These are phyloP conservation scores for Saturnispora sekii DNA, from an alignment of 805 yeast genomes.

Conservation along the genomic window DNA sequence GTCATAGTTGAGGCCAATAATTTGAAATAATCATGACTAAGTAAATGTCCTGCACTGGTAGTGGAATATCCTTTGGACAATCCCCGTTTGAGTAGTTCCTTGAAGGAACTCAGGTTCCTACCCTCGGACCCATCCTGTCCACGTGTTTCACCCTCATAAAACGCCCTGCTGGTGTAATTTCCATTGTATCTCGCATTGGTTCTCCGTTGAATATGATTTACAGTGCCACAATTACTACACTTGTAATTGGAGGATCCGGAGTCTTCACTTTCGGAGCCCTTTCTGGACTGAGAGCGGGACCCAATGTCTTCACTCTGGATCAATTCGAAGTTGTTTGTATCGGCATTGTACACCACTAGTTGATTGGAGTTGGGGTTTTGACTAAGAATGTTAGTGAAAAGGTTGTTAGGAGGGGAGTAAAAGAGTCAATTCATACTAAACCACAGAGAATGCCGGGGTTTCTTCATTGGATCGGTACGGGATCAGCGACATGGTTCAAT, in stretches of 20 bases:
- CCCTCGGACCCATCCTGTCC: background rate
- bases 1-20: constrained; percentile 14
- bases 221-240: constrained; percentile 22
- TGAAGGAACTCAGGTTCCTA: background rate
- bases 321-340: constrained; percentile 21
- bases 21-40: constrained; percentile 23
- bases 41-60: constrained; percentile 13
- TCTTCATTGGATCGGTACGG: constrained; percentile 10
- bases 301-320: constrained; percentile 12
- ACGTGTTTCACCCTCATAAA: too few species aligned
- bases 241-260: constrained; percentile 10
- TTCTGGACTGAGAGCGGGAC: background rate
- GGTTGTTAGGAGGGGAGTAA: background rate
- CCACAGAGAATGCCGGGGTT: background rate
- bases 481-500: constrained; percentile 14
- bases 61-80: constrained; percentile 2
- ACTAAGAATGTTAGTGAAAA: constrained; percentile 10
- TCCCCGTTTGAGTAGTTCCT: background rate
- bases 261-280: background rate
- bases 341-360: constrained; percentile 23
- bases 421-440: constrained; percentile 2
- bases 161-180: too few species aligned
- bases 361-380: constrained; percentile 20
- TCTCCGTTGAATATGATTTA: constrained; percentile 2
- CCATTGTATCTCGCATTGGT: background rate